Evolutionary conservation across 2,329 filamentous ascomycete genomes (phyloP), one percentile per base, ranked within the genome.

Genomic region (Sarocladium oryzae): DNA sequence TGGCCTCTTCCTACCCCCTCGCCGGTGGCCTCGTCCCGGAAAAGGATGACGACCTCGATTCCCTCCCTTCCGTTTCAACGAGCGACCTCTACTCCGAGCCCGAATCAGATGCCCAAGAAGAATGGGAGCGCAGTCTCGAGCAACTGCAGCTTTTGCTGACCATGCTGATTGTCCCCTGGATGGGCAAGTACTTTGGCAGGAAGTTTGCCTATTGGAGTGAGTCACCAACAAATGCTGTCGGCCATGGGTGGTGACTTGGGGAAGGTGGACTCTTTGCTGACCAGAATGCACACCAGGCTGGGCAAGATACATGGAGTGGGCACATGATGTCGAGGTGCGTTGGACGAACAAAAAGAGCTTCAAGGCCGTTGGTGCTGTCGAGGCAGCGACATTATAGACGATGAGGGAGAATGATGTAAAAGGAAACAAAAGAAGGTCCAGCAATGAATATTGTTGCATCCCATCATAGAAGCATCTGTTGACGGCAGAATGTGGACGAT

Each of bases 131-230:
- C 62, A 95, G 88, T 61, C 73, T 99, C 56, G 89, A 96, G 69
- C 93, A 99, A 71, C 72, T 99, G 54, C 90, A 99, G 72, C 76
- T 97, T 57, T 76, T 99, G 58, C 70, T 97, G 65, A 95, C 88
- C 18, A 95, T 99, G 89, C 87, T 97, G 46, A 69, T 97, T 59
- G 86, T 99, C 49, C 93, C 93, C 2, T 96, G 95, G 68, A 75
- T 89, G 59, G 93, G 93, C 53, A 99, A 97, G 71, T 97, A 90
- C 71, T 82, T 96, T 67, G 93, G 93, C 41, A 81, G 93, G 66
- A 95, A 89, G 69, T 95, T 91, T 73, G 92, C 92, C 54, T 96
- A 95, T 66, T 96, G 90, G 89, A 89, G 92, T 96, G 77, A 66
- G 86, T 56, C 16, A 11, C 18, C 8, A 10, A 16, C 26, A 21